Evolutionary conservation across 305 asterid genomes (phyloP).

Genomic region (Stenogyne calaminthoides): DNA sequence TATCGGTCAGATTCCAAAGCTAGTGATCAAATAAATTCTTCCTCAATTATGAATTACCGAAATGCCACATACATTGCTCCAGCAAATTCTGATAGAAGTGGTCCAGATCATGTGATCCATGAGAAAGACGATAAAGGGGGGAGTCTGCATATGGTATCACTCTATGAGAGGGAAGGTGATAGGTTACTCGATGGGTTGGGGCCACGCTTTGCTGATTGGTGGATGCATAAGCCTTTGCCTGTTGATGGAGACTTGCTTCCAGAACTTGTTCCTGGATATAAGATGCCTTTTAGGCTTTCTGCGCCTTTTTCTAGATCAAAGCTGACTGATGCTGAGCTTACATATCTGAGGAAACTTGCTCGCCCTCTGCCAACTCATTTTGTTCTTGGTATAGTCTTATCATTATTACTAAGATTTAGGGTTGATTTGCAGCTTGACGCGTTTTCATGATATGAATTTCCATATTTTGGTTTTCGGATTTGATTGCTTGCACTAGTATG

Average conservation of each 20-base stretch:
- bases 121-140: conserved; percentile 44
- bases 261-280: conserved; percentile 72
- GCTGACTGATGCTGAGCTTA: conserved; percentile 81
- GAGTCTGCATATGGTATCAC: conserved; percentile 44
- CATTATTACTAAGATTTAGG: conserved; percentile 2
- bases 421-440: conserved; percentile 14
- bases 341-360: conserved; percentile 82
- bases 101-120: conserved; percentile 33
- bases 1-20: conserved; percentile 36
- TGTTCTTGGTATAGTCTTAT: conserved; percentile 66
- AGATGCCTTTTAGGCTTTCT: conserved; percentile 71
- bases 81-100: conserved; percentile 36
- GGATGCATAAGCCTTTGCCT: conserved; percentile 92
- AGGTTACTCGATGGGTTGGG: conserved; percentile 88
- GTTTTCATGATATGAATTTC: conserved; percentile 9
- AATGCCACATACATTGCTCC: conserved; percentile 25
- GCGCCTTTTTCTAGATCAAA: conserved; percentile 67
- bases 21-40: conserved; percentile 33
- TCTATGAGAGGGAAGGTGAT: conserved; percentile 87
- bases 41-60: conserved; percentile 25
- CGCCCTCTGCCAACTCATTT: conserved; percentile 88
- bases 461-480: conserved; percentile 15
- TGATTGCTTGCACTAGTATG: conserved; percentile 27
- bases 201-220: conserved; percentile 98
- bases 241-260: conserved; percentile 95